Conservation (phyloP, 106 monocot species). For the Ottelia alismoides region DNA sequence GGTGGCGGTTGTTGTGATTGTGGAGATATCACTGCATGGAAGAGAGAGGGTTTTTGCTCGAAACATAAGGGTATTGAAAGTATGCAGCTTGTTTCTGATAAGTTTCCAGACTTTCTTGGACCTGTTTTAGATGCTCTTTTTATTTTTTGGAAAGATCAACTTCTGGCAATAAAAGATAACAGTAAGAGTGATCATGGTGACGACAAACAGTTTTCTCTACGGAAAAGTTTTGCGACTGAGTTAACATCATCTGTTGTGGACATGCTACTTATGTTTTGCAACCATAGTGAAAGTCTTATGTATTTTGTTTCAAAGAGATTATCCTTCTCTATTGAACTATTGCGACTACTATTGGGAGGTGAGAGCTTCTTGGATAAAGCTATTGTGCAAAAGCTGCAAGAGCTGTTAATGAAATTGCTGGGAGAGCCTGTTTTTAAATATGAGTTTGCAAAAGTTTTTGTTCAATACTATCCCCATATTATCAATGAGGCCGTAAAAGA, state of each 20-base stretch:
- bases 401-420: conserved; percentile 74
- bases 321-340: conserved; percentile 20
- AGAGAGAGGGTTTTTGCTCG: conserved; percentile 89
- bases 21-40: conserved; percentile 95
- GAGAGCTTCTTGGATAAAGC: conserved; percentile 56
- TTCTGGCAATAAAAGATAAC: conserved; percentile 15
- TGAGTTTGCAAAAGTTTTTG: conserved; percentile 64
- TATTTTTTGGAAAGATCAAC: conserved; percentile 45
- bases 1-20: conserved; percentile 96
- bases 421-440: conserved; percentile 84
- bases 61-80: conserved; percentile 65
- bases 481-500: conserved; percentile 41
- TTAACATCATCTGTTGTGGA: conserved; percentile 38
- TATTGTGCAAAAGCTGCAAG: conserved; percentile 64
- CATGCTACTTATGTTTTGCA: conserved; percentile 74
- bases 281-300: conserved; percentile 63
- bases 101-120: conserved; percentile 42
- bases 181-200: neutral
- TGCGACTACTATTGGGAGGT: conserved; percentile 41
- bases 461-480: conserved; percentile 39
- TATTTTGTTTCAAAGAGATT: conserved; percentile 50
- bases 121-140: conserved; percentile 75
- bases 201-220: neutral
- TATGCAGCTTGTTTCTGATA: conserved; percentile 45
- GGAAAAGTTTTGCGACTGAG: conserved; percentile 12